phyloP scores from a whole-genome alignment of 352 stramenopile genomes.

The Globisporangium cystogenes region DNA sequence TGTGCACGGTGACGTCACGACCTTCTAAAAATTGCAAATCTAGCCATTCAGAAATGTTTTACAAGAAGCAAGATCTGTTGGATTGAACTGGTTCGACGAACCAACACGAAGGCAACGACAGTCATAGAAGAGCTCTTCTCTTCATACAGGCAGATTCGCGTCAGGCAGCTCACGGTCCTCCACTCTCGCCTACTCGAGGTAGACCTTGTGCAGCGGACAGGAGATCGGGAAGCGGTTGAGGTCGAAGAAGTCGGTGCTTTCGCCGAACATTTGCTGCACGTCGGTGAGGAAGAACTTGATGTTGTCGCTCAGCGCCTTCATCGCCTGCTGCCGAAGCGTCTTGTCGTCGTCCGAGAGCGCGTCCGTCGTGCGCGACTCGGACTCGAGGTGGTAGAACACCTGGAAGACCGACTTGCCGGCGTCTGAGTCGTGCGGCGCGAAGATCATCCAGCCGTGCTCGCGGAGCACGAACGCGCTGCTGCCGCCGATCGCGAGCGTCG shows the following conservation, averaged over 20 bases:
- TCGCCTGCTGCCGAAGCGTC: background rate
- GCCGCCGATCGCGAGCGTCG: constrained; percentile 4
- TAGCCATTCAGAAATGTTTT: too few species aligned
- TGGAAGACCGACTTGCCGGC: constrained; percentile 1
- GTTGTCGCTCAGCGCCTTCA: constrained; percentile 9
- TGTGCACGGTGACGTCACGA: too few species aligned
- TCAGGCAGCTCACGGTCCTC: too few species aligned
- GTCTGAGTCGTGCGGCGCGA: constrained; percentile 1
- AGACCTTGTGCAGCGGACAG: constrained; percentile 6
- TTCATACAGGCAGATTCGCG: too few species aligned
- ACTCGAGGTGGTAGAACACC: constrained; percentile 7
- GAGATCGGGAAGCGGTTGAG: background rate
- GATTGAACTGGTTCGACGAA: too few species aligned
- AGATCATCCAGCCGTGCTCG: constrained; percentile 11
- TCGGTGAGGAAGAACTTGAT: constrained; percentile 5
- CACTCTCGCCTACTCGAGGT: background rate
- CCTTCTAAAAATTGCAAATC: too few species aligned
- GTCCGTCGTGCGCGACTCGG: background rate
- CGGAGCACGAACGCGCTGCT: constrained; percentile 5
- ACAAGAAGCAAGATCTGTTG: too few species aligned
- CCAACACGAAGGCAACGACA: too few species aligned
- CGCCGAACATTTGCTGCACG: constrained; percentile 3
- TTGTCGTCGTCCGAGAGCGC: background rate
- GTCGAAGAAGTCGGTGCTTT: background rate
- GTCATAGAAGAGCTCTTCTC: too few species aligned